Evolutionary conservation across 768 basidiomycete species (phyloP).

Genomic region (Collybia nuda): DNA sequence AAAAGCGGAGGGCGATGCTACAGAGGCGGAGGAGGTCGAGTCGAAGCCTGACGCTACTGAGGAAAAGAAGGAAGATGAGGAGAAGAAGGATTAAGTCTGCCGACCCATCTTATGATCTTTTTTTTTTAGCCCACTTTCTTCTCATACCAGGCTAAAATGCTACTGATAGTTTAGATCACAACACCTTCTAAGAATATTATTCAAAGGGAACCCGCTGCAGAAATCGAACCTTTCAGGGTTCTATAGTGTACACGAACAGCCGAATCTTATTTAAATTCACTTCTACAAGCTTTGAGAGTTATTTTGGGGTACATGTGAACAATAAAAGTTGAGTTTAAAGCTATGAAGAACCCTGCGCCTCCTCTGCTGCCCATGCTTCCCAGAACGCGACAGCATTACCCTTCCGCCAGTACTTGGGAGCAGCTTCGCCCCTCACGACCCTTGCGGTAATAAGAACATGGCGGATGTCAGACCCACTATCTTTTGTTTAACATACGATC

Average conservation of each 20-base stretch:
- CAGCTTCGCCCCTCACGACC: slow-evolving; percentile 61
- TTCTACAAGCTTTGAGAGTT: background rate
- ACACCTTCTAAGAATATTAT: slow-evolving; percentile 11
- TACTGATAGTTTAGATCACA: slow-evolving; percentile 22
- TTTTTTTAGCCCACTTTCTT: background rate
- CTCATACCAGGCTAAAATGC: slow-evolving; percentile 15
- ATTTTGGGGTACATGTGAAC: slow-evolving; percentile 4
- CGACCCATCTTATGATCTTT: slow-evolving; percentile 1
- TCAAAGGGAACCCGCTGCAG: slow-evolving; percentile 4
- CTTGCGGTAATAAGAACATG: slow-evolving; percentile 81
- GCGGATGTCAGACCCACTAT: slow-evolving; percentile 52
- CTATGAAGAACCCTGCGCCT: slow-evolving; percentile 26
- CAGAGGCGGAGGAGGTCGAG: slow-evolving; percentile 18
- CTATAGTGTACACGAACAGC: slow-evolving; percentile 8
- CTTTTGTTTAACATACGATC: slow-evolving; percentile 1
- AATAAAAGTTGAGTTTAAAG: slow-evolving; percentile 1
- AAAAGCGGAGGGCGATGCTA: slow-evolving; percentile 23
- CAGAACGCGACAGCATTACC: slow-evolving; percentile 69
- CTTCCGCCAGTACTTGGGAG: slow-evolving; percentile 75
- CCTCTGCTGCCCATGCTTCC: slow-evolving; percentile 76
- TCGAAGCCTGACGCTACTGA: slow-evolving; percentile 25
- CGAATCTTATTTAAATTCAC: slow-evolving; percentile 10
- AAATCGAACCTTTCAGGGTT: background rate
- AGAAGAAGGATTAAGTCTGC: slow-evolving; percentile 18
- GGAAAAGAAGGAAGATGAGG: slow-evolving; percentile 29